These are phyloP conservation scores for Malus hybrid DNA, from an alignment of 331 rosid species.

Conservation along the genomic window DNA sequence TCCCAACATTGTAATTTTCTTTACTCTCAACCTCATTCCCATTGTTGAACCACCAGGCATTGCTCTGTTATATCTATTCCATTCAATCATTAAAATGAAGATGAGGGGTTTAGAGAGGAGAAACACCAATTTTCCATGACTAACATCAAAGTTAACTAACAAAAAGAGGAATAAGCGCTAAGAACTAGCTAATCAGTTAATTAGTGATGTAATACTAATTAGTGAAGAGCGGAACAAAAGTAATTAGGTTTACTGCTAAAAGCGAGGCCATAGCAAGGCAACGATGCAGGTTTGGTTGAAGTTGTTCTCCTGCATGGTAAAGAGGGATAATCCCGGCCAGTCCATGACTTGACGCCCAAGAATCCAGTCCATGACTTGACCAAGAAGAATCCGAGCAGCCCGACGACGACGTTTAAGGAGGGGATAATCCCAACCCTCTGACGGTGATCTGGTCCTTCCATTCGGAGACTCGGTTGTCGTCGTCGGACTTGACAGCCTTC, in stretches of 20 bases:
- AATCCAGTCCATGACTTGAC: slow-evolving; percentile 21
- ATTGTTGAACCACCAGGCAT: no score
- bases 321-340: slow-evolving; percentile 40
- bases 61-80: no score
- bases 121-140: neutral
- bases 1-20: no score
- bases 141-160: no score
- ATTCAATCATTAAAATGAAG: no score
- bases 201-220: neutral
- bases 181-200: no score
- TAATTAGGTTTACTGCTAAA: slow-evolving; percentile 44
- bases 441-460: slow-evolving; percentile 85
- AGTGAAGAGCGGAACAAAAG: neutral
- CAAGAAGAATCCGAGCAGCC: slow-evolving; percentile 61
- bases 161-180: no score
- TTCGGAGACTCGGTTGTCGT: slow-evolving; percentile 28
- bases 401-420: slow-evolving; percentile 33
- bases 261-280: slow-evolving; percentile 90
- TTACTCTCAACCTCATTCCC: no score
- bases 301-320: slow-evolving; percentile 82
- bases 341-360: slow-evolving; percentile 56
- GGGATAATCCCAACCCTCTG: slow-evolving; percentile 37
- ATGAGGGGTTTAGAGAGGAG: neutral
- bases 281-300: slow-evolving; percentile 95
- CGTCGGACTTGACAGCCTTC: slow-evolving; percentile 10